Base-by-base conservation (phyloP, 1,284 basidiomycete genomes). In the Malassezia arunalokei region DNA sequence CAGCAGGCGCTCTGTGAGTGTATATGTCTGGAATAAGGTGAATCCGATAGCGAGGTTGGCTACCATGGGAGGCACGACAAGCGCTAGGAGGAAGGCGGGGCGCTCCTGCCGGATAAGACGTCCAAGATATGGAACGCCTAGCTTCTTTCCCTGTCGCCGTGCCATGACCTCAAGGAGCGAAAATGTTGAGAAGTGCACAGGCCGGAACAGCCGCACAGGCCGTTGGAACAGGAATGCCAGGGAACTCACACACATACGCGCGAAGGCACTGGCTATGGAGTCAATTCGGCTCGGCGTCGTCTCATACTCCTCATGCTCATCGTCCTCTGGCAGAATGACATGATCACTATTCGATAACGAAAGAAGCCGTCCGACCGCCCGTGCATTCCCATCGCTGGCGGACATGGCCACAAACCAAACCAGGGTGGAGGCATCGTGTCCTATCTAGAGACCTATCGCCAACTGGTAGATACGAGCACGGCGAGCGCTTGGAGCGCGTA, bases 401-500 rank as follows among this genome's bases (percentile, higher is more conserved):
- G 20, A 24, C 20, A 24, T 24, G 20, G 20, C 20, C 20, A 24
- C 20, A 24, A 24, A 24, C 20, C 20, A 24, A 24, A 2, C 20
- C 20, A 24, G 20, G 20, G 20, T 24, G 20, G 20, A 24, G 20
- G 33, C 33, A 35, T 35, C 33, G 33, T 35, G 33, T 35, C 15
- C 11, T 35, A 15, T 35, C 27, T 38, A 24, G 39, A n/a, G 12
- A n/a, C 33, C 28, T 53, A 66, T 20, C 61, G 51, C 69, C 69
- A 71, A 43, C 67, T 68, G 40, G 65, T 63, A 6, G 58, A 62
- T 5, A 71, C 65, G 33, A 71, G 56, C 41, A 58, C 57, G 12
- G 54, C 57, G 40, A 68, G 62, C 24, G 69, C 63, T 40, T 64
- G 57, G 24, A 96, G 77, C 5, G 91, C 87, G 57, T 84, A 82